Evolutionary conservation across 768 basidiomycete species (phyloP).

Genomic region (Auricularia heimuer): DNA sequence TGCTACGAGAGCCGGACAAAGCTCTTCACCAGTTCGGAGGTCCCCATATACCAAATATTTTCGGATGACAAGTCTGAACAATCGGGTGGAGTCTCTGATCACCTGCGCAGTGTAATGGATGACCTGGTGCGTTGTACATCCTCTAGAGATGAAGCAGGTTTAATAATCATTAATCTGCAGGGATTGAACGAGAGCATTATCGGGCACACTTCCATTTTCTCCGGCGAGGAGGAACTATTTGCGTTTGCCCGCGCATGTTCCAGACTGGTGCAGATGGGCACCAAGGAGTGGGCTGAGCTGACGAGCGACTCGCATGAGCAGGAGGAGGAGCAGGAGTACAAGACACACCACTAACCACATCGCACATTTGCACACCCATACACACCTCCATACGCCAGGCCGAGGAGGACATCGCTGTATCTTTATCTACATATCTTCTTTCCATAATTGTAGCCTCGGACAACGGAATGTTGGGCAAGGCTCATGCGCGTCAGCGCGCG

Average conservation of each 20-base stretch:
- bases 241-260: constrained; percentile 93
- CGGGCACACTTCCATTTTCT: constrained; percentile 82
- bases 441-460: not conserved
- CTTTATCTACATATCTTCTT: not conserved
- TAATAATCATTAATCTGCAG: constrained; percentile 33
- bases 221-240: constrained; percentile 93
- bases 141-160: constrained; percentile 10
- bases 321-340: constrained; percentile 1
- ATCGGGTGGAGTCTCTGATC: constrained; percentile 47
- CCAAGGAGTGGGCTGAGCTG: constrained; percentile 69
- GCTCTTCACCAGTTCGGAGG: constrained; percentile 85
- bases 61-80: constrained; percentile 45
- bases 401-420: not conserved
- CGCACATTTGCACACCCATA: not conserved
- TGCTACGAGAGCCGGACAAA: constrained; percentile 95
- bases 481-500: too few species aligned
- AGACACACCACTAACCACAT: not conserved
- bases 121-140: constrained; percentile 55
- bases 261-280: constrained; percentile 81
- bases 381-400: too few species aligned
- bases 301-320: constrained; percentile 13
- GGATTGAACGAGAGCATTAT: constrained; percentile 64
- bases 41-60: constrained; percentile 85
- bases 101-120: constrained; percentile 92
- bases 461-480: not conserved